Evolutionary conservation across 2,329 filamentous ascomycete genomes (phyloP), one percentile per base, ranked within the genome.

Genomic region (Paecilomyces sp.): DNA sequence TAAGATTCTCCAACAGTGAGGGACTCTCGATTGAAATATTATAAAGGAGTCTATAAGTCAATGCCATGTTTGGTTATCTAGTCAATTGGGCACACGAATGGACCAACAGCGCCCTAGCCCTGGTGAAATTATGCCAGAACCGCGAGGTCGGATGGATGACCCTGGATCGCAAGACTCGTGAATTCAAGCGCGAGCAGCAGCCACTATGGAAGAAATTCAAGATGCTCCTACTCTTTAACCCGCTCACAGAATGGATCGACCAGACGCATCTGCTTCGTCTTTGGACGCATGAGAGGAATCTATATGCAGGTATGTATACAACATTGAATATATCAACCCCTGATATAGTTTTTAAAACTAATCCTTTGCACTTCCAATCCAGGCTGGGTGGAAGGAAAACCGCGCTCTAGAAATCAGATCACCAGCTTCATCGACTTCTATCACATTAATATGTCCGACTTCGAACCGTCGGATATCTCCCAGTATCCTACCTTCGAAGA

Each of bases 201-300:
- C 68, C 74, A 0, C 65, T 78, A 22, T 65, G 65, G 58, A 76
- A 79, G 64, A 79, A 79, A 57, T 22, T 77, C 18, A 77, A 76
- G 60, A 65, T 79, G 4, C 62, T 77, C 3, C 25, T 79, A 0
- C 68, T 79, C 7, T 78, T 79, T 67, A 79, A 77, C 58, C 75
- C 72, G 1, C 52, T 74, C 1, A 72, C 66, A 6, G 76, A 76
- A 67, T 78, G 74, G 76, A 67, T 78, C 34, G 73, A 77, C 61
- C 68, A 63, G 3, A 77, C 74, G 0, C 70, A 74, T 57, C 58
- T 65, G 7, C 69, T 78, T 68, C 70, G 75, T 15, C 61, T 75
- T 15, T 73, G 70, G 56, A 69, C 76, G 31, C 75, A 77, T 57
- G 66, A 74, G 25, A 71, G 71, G 62, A 74, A 70, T 2, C 31